These are phyloP conservation scores for Aspergillus carbonarius DNA, from an alignment of 2,329 filamentous ascomycete species.

Conservation along the genomic window DNA sequence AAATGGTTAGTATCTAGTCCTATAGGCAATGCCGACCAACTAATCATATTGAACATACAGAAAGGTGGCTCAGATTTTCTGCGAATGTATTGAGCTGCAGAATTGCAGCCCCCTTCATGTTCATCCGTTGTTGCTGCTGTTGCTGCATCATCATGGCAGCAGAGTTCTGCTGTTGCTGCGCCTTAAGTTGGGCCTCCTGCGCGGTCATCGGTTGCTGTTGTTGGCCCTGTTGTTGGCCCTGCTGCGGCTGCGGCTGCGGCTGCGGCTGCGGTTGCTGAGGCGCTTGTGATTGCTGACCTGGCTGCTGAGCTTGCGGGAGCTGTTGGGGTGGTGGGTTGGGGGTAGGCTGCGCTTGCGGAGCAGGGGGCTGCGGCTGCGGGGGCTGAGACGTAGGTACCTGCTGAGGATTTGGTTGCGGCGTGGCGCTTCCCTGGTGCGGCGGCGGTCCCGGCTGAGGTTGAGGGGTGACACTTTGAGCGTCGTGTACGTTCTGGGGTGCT, in stretches of 20 bases:
- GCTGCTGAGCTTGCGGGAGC: conserved; percentile 40
- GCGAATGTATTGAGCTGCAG: conserved; percentile 57
- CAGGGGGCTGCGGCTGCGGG: conserved; percentile 35
- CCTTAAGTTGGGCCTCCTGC: conserved; percentile 42
- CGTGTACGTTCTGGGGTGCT: conserved; percentile 43
- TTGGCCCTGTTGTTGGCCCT: conserved; percentile 35
- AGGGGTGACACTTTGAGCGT: conserved; percentile 42
- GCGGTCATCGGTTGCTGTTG: conserved; percentile 41
- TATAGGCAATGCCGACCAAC: neutral
- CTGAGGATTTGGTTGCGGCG: conserved; percentile 36
- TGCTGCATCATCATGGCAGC: conserved; percentile 41
- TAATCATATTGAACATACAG: conserved; percentile 46
- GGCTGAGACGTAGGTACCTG: conserved; percentile 36
- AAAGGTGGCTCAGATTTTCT: conserved; percentile 57
- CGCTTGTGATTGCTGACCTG: conserved; percentile 25
- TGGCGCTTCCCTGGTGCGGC: conserved; percentile 39
- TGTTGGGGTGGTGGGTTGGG: conserved; percentile 38
- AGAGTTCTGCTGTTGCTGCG: conserved; percentile 34
- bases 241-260: conserved; percentile 37
- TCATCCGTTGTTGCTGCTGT: conserved; percentile 28
- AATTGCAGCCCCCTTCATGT: conserved; percentile 47
- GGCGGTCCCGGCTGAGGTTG: conserved; percentile 45
- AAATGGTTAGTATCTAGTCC: conserved; percentile 13
- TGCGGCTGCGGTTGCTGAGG: conserved; percentile 33
- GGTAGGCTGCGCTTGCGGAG: conserved; percentile 36